Percentiles rank a stretch among this genome's conserved stretches.
These are phyloP conservation scores for Botrytis tulipae DNA, from an alignment of 2,329 filamentous ascomycete species.

Conservation along the genomic window DNA sequence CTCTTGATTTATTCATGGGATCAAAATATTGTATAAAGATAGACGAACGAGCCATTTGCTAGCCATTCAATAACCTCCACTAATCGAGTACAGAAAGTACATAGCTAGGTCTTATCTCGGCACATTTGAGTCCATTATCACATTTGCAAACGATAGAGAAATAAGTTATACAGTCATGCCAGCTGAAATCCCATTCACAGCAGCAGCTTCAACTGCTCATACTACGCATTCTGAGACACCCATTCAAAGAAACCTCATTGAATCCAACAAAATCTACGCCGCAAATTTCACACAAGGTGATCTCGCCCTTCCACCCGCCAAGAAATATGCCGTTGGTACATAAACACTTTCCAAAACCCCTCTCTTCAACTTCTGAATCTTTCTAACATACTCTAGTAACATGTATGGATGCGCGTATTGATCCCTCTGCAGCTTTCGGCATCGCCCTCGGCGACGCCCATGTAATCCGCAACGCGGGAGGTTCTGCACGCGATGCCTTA, in stretches of 20 bases:
- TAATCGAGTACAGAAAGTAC: neutral
- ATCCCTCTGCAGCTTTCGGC: slow-evolving; percentile 67
- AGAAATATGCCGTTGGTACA: slow-evolving; percentile 64
- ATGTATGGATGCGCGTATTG: slow-evolving; percentile 78
- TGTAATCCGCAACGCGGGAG: slow-evolving; percentile 73
- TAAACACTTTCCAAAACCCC: slow-evolving; percentile 31
- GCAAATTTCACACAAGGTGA: slow-evolving; percentile 62
- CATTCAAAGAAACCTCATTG: slow-evolving; percentile 54
- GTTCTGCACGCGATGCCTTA: slow-evolving; percentile 64
- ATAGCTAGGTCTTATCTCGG: neutral
- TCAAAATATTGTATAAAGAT: neutral
- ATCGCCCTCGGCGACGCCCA: slow-evolving; percentile 75
- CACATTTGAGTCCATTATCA: neutral
- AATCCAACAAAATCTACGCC: slow-evolving; percentile 57
- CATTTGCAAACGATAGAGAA: neutral
- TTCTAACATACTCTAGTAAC: slow-evolving; percentile 50
- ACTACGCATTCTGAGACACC: slow-evolving; percentile 37
- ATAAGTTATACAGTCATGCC: neutral
- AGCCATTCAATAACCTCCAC: neutral
- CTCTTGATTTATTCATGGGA: neutral
- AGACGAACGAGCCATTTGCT: neutral
- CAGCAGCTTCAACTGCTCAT: neutral
- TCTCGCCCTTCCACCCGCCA: slow-evolving; percentile 66
- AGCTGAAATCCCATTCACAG: neutral
- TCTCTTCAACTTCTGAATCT: slow-evolving; percentile 1